Evolutionary conservation across 768 basidiomycete genomes (phyloP).

Genomic region (Mycena crocata): DNA sequence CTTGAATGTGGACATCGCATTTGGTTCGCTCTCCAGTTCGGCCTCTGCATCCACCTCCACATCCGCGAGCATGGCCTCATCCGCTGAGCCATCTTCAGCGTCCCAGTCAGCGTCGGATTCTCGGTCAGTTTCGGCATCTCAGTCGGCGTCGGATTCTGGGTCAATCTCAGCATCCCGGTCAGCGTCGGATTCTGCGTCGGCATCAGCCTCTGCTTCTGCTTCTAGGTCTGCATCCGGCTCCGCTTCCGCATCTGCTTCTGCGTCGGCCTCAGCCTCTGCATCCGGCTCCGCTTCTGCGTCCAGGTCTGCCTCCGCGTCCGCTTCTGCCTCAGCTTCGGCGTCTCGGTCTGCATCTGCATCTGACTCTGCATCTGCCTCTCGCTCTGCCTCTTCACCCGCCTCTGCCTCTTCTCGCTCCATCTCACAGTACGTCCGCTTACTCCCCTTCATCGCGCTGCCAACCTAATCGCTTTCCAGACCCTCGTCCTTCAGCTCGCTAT

Average conservation of each 20-base stretch:
- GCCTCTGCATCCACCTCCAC: not conserved
- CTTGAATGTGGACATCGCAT: no score
- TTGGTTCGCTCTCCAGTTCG: not conserved
- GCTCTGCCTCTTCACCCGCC: not conserved
- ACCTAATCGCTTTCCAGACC: not conserved
- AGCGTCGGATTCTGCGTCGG: not conserved
- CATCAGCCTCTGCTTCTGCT: not conserved
- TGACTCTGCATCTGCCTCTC: not conserved
- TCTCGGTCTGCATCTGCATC: no score
- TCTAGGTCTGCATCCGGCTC: not conserved
- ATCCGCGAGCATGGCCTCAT: not conserved
- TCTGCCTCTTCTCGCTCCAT: not conserved
- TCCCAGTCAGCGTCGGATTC: not conserved
- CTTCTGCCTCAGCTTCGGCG: not conserved
- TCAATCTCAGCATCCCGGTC: not conserved
- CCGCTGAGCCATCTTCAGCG: not conserved
- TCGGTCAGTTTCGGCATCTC: no score
- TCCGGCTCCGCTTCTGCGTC: not conserved
- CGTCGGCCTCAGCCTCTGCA: not conserved
- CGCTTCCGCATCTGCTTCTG: not conserved
- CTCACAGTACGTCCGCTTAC: not conserved
- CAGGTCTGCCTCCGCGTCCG: not conserved
- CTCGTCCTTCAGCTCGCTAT: not conserved
- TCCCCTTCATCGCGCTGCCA: no score
- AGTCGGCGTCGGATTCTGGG: conserved; percentile 1